phyloP scores from a whole-genome alignment of 2,329 filamentous ascomycete genomes.

The Fusarium zealandicum region DNA sequence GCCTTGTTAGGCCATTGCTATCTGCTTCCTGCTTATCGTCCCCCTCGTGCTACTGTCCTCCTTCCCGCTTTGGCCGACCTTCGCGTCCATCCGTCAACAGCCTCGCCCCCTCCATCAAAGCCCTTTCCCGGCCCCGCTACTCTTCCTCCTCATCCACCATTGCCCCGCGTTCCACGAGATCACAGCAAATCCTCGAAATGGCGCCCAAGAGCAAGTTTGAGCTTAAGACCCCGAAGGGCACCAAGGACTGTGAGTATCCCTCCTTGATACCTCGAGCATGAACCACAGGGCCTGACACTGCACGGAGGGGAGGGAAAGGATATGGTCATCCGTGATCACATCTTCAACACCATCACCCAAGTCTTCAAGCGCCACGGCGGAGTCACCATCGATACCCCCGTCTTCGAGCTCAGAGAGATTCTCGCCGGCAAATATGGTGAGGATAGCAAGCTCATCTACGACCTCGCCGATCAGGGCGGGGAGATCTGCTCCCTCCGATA shows the following conservation, averaged over 20 bases:
- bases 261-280: background rate
- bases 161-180: slow-evolving; percentile 36
- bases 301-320: slow-evolving; percentile 70
- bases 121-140: slow-evolving; percentile 37
- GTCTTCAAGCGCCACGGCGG: slow-evolving; percentile 87
- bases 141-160: slow-evolving; percentile 20
- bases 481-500: slow-evolving; percentile 79
- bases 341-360: slow-evolving; percentile 76
- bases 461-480: slow-evolving; percentile 84
- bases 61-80: slow-evolving; percentile 9
- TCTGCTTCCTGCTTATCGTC: slow-evolving; percentile 1
- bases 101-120: slow-evolving; percentile 32
- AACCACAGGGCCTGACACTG: slow-evolving; percentile 20
- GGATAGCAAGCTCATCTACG: slow-evolving; percentile 91
- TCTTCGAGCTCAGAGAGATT: slow-evolving; percentile 88
- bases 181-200: slow-evolving; percentile 36
- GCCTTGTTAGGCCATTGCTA: slow-evolving; percentile 15
- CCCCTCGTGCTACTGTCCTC: slow-evolving; percentile 4
- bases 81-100: slow-evolving; percentile 12
- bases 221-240: slow-evolving; percentile 90
- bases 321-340: slow-evolving; percentile 81
- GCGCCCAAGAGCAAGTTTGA: slow-evolving; percentile 44
- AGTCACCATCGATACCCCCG: slow-evolving; percentile 79
- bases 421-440: slow-evolving; percentile 91
- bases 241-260: slow-evolving; percentile 72